Evolutionary conservation across 164 flowering plant genomes (phyloP), one percentile per base, ranked within the genome.

Genomic region (Vitis labrusca): DNA sequence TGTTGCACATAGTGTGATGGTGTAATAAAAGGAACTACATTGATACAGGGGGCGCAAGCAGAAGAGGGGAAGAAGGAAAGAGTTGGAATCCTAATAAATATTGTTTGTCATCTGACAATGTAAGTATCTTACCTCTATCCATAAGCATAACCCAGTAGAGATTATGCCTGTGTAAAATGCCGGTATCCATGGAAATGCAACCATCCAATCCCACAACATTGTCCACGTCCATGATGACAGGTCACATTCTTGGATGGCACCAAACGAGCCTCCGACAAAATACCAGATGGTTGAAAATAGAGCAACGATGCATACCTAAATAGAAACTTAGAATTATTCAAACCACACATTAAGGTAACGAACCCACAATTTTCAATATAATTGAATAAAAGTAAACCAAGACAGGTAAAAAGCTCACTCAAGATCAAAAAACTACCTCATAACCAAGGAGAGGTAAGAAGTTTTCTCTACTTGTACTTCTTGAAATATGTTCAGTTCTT

Each of bases 131-230:
- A 93, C 98, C 95, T 93, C 98, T 53, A 85, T 64, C 93, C 92
- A 91, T 70, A 89, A 81, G 88, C 97, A 93, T 58, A 91, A 68
- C 3, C 90, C 91, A 30, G 97, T 91, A 54, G 97, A 89, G 57
- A 93, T 84, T 56, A 85, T 56, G 37, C 94, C 97, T 19, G 97
- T 93, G 71, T 93, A 93, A 8, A 91, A 78, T 56, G 94, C 91
- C 65, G 98, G 95, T 61, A 93, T 74, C 98, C 97, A 91, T 56
- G 98, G 98, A 78, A 91, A 93, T 29, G 68, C 61, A 60, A 77
- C 64, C 61, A 88, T 55, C 83, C 78, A 83, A 64, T 87, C 76
- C 80, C 76, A 77, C 59, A 77, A 48, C 76, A 69, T 60, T 71
- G 66, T 65, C 90, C 84, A 83, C 50, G 84, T 73, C 88, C 87